phyloP scores from a whole-genome alignment of 2,329 filamentous ascomycete genomes.

The Calonectria pauciramosa region DNA sequence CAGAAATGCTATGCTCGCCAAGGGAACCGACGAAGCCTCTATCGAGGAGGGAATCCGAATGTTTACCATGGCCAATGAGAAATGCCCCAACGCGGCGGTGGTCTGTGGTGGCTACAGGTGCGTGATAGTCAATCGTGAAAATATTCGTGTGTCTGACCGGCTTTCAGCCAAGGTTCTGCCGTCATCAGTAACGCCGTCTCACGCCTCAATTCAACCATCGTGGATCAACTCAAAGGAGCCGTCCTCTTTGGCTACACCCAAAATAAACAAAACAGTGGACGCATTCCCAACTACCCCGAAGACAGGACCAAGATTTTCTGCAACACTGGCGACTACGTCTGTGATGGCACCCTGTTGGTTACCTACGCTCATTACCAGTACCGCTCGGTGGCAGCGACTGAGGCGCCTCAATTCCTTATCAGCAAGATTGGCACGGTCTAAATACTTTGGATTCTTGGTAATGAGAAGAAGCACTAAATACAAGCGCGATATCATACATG shows the following conservation, averaged over 20 bases:
- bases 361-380: constrained; percentile 45
- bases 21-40: constrained; percentile 50
- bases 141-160: not conserved
- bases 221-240: constrained; percentile 51
- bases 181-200: constrained; percentile 55
- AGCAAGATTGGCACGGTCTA: not conserved
- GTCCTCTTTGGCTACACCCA: constrained; percentile 57
- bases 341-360: constrained; percentile 51
- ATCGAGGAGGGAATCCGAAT: constrained; percentile 57
- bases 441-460: too few species aligned
- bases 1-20: constrained; percentile 50
- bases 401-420: constrained; percentile 8
- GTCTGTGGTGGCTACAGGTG: constrained; percentile 53
- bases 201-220: constrained; percentile 44
- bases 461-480: not conserved
- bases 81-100: constrained; percentile 57
- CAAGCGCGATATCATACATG: not conserved
- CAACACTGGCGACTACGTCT: constrained; percentile 50
- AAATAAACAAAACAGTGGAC: constrained; percentile 54
- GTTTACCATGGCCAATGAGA: constrained; percentile 53
- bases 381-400: not conserved
- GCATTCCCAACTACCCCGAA: constrained; percentile 52
- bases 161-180: constrained; percentile 53
- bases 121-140: not conserved
- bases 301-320: constrained; percentile 53